A percentile compares a stretch with the other conserved stretches of the same genome.
phyloP scores from a whole-genome alignment of 257 asterid species.

The Lavandula angustifolia region DNA sequence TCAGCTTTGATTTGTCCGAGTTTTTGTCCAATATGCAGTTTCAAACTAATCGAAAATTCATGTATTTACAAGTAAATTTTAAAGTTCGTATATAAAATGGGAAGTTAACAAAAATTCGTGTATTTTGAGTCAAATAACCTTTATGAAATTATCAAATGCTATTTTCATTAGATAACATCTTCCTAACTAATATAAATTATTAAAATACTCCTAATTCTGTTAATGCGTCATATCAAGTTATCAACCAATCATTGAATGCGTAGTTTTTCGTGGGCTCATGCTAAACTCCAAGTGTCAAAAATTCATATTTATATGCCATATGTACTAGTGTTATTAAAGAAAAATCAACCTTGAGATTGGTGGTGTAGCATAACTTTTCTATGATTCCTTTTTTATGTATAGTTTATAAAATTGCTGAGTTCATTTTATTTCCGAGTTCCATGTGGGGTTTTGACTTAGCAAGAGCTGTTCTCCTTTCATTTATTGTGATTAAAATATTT shows the following conservation, averaged over 20 bases:
- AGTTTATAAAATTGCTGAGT: background rate
- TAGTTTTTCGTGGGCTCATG: constrained; percentile 31
- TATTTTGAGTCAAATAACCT: too few species aligned
- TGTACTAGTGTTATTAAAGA: background rate
- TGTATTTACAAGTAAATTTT: too few species aligned
- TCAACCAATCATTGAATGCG: constrained; percentile 12
- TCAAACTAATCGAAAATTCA: too few species aligned
- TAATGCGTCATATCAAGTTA: too few species aligned
- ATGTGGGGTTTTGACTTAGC: constrained; percentile 33
- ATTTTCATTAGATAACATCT: too few species aligned
- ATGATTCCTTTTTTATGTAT: background rate
- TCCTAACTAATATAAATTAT: too few species aligned
- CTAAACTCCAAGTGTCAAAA: constrained; percentile 23
- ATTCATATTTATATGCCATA: background rate
- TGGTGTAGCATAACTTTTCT: constrained; percentile 40
- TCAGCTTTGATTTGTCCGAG: too few species aligned
- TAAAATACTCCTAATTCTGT: too few species aligned
- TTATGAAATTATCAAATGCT: too few species aligned
- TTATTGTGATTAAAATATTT: background rate
- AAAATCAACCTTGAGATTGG: constrained; percentile 29
- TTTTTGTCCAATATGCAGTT: too few species aligned
- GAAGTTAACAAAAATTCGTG: too few species aligned
- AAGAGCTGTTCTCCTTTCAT: background rate
- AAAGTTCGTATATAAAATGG: too few species aligned
- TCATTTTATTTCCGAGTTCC: background rate